These are phyloP conservation scores for Salix brachista DNA, from an alignment of 345 rosid species.

Conservation along the genomic window DNA sequence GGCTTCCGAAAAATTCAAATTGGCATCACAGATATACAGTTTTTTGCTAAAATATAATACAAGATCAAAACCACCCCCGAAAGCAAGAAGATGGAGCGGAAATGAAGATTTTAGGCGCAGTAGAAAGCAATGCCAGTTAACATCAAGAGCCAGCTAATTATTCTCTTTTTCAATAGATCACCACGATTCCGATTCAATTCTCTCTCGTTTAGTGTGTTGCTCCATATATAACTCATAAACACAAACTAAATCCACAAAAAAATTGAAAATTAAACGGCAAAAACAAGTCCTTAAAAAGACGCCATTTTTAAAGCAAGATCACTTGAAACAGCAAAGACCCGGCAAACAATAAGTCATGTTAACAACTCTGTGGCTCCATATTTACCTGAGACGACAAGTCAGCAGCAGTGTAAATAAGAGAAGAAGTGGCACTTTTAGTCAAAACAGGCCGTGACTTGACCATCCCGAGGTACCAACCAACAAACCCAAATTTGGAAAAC, in stretches of 20 bases:
- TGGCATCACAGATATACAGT: neutral
- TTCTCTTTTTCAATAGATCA: neutral
- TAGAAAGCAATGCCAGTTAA: too few relatives aligned
- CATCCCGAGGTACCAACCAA: conserved; percentile 85
- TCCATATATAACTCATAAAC: neutral
- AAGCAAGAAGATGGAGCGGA: neutral
- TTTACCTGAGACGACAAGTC: conserved; percentile 89
- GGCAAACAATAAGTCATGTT: neutral
- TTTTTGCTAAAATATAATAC: neutral
- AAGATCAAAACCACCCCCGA: neutral
- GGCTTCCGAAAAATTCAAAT: neutral
- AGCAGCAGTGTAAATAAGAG: conserved; percentile 75
- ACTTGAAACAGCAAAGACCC: conserved; percentile 1
- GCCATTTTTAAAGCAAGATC: neutral
- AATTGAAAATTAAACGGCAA: neutral
- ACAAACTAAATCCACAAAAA: neutral
- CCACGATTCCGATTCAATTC: neutral
- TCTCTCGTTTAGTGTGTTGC: neutral
- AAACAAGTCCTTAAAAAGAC: neutral
- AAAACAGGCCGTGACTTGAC: conserved; percentile 73
- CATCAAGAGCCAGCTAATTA: neutral
- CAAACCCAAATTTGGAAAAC: conserved; percentile 41
- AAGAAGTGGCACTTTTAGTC: conserved; percentile 66
- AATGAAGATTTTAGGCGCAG: too few relatives aligned
- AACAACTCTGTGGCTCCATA: neutral